Conservation (phyloP, 768 basidiomycete species). For the Calocera cornea region DNA sequence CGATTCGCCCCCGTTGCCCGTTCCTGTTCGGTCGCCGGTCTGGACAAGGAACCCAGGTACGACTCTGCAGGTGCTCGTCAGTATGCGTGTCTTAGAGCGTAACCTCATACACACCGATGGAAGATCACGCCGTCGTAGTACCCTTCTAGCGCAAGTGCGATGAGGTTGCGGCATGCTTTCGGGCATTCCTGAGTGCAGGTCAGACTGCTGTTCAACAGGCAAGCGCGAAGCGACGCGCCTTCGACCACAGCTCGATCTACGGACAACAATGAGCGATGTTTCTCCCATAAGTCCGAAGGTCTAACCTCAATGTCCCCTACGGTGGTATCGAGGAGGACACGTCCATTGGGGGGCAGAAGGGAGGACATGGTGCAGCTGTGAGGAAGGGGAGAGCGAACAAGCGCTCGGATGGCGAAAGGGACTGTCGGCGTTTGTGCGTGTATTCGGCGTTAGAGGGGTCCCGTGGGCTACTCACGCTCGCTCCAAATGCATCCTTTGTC, state of each 20-base stretch:
- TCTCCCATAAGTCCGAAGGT: neutral
- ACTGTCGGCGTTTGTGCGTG: too few relatives aligned
- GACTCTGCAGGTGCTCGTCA: constrained; percentile 33
- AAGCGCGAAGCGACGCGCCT: constrained; percentile 32
- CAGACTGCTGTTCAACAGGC: neutral
- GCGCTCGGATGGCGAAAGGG: neutral
- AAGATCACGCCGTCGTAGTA: constrained; percentile 96
- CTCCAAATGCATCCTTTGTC: too few relatives aligned
- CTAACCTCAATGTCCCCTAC: constrained; percentile 50
- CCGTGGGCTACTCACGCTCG: too few relatives aligned
- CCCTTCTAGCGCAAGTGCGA: constrained; percentile 80
- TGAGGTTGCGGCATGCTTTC: constrained; percentile 82
- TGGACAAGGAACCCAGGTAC: constrained; percentile 89
- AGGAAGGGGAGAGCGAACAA: neutral
- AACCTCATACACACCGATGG: constrained; percentile 47
- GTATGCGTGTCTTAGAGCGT: neutral
- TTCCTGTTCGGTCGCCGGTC: constrained; percentile 85
- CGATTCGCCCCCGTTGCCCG: constrained; percentile 84
- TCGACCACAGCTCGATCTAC: constrained; percentile 87
- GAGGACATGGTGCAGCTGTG: constrained; percentile 38
- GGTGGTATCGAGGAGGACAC: constrained; percentile 79
- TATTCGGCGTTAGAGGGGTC: too few relatives aligned
- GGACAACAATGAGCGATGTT: constrained; percentile 16
- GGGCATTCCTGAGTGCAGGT: constrained; percentile 60
- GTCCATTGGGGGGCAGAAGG: constrained; percentile 61